phyloP scores from a whole-genome alignment of 805 yeast species.

The Naumovozyma castellii region DNA sequence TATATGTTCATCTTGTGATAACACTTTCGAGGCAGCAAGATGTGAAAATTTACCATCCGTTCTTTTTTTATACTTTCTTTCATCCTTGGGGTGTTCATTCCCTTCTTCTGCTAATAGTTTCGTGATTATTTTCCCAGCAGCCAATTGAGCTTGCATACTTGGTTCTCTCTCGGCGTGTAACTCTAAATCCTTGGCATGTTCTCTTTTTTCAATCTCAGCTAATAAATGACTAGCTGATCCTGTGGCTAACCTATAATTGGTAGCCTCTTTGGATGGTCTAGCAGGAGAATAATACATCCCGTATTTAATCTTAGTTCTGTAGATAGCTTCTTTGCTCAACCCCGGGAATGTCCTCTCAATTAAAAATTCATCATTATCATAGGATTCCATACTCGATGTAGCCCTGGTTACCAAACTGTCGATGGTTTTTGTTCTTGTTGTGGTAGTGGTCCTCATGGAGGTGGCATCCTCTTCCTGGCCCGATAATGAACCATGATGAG shows the following conservation, averaged over 20 bases:
- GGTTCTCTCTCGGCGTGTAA: neutral
- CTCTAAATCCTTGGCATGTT: neutral
- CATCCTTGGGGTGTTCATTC: neutral
- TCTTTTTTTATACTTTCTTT: neutral
- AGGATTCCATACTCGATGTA: neutral
- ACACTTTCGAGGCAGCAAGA: neutral
- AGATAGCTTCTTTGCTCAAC: conserved; percentile 63
- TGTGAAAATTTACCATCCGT: neutral
- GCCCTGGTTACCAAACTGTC: neutral
- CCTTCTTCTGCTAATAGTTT: neutral
- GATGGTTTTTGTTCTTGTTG: neutral
- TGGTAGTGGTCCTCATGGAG: neutral
- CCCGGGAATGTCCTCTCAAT: conserved; percentile 15
- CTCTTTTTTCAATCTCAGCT: neutral
- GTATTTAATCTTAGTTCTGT: conserved; percentile 60
- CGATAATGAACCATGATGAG: too few species aligned
- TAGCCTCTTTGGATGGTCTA: conserved; percentile 46
- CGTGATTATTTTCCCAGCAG: neutral
- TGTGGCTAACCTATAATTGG: conserved; percentile 45
- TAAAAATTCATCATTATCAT: conserved; percentile 28
- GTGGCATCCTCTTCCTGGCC: neutral
- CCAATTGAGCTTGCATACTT: neutral
- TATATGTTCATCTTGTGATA: neutral
- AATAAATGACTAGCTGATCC: conserved; percentile 55
- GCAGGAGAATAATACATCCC: conserved; percentile 51